A percentile compares a stretch with the other conserved stretches of the same genome.
Evolutionary conservation across 2,329 filamentous ascomycete species (phyloP).

Genomic region (Pseudogymnoascus pannorum): DNA sequence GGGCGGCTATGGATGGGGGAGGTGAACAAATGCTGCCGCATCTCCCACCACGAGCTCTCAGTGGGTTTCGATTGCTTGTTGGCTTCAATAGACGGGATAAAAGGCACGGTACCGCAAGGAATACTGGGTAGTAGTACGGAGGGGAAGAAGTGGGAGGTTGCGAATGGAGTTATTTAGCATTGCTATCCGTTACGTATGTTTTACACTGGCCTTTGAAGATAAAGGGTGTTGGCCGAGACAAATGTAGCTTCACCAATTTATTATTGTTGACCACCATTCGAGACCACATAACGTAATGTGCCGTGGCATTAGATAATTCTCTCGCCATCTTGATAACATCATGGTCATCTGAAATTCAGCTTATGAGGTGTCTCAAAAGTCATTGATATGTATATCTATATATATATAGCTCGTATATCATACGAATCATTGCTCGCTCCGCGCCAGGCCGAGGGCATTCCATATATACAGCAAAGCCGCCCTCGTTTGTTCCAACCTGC

Average conservation of each 20-base stretch:
- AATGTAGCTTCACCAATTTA: not conserved
- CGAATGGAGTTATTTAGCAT: conserved; percentile 4
- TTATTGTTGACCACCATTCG: not conserved
- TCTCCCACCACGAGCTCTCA: not conserved
- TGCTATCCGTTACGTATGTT: not conserved
- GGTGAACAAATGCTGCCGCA: not conserved
- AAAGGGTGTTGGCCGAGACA: not conserved
- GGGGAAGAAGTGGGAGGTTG: not conserved
- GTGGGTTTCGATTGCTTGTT: not conserved
- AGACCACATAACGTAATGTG: not conserved
- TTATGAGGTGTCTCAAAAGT: not conserved
- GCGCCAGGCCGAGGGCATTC: conserved; percentile 4
- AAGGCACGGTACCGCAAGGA: not conserved
- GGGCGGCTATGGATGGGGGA: not conserved
- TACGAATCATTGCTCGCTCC: conserved; percentile 2
- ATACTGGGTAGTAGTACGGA: not conserved
- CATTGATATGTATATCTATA: conserved; percentile 1
- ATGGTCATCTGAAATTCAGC: too few relatives aligned
- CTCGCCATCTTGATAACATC: too few relatives aligned
- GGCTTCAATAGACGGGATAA: conserved; percentile 5
- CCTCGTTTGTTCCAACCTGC: not conserved
- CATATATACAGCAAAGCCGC: not conserved
- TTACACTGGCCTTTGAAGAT: not conserved
- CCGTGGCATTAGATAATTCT: not conserved
- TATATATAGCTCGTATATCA: conserved; percentile 5